Base-by-base conservation (phyloP, 1,284 basidiomycete species). In the Trametes polyzona region DNA sequence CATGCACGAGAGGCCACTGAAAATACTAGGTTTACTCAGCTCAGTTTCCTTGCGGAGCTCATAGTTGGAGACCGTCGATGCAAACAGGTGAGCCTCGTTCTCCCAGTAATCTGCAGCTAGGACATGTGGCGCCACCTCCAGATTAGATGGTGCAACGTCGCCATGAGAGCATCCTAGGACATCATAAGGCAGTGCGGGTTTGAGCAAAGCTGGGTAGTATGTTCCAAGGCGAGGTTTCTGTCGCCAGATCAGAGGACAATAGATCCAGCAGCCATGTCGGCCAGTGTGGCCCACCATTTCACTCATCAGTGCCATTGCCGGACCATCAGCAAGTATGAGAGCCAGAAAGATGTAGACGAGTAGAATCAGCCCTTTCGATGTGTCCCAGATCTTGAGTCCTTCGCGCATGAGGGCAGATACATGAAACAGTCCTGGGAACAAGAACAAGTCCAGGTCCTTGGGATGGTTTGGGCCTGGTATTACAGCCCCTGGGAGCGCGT, bases 221-320 rank as follows among this genome's bases (percentile, higher is more conserved):
- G 71, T 67, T 1, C 53, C 39, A 11, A 29, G 56, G 1, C 58
- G 51, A 1, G 61, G 61, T 58, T 76, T 76, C n/a, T 67, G 71
- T 0, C 72, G 63, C 10, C 76, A 76, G 44, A 57, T 61, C 29
- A 72, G 63, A 8, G 48, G 32, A 57, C 76, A 78, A 21, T 64
- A 67, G 0, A 74, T n/a, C 1, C 69, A 64, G 48, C 78, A 79
- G 0, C 69, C 73, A 23, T 65, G 47, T 1, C 52, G 52, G 0
- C 76, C 76, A 42, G 67, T 63, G 48, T 76, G 75, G 1, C 74
- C 73, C 19, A 75, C 72, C 16, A 59, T 57, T 0, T 75, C 76
- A 55, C 67, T 69, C 0, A 77, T 37, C n/a, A 65, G 49, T 4
- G 67, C 56, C 63, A 74, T 63, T 9, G 57, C 71, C 32, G 54